Evolutionary conservation across 306 rosid species (phyloP).

Genomic region (Calophaca sinica): DNA sequence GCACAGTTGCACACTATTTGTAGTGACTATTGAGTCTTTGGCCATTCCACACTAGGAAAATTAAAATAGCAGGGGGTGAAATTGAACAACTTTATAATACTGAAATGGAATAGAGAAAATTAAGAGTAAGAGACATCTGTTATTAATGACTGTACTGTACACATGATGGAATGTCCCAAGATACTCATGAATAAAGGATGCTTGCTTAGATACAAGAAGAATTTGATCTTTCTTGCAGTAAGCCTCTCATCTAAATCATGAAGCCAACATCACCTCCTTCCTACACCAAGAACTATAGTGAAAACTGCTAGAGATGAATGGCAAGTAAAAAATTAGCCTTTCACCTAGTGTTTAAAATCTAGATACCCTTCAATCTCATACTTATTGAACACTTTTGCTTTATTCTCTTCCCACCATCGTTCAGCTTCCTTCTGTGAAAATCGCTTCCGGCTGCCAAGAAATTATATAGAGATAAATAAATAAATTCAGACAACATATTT

Average conservation of each 20-base stretch:
- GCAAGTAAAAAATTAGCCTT: constrained; percentile 48
- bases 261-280: constrained; percentile 48
- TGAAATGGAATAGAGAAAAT: constrained; percentile 36
- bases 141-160: constrained; percentile 52
- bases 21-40: too few species aligned
- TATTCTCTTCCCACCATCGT: constrained; percentile 92
- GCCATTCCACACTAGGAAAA: neutral
- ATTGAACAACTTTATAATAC: constrained; percentile 12
- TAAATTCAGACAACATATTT: too few species aligned
- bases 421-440: constrained; percentile 76
- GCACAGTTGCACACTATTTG: too few species aligned
- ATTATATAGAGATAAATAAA: neutral
- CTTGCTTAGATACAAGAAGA: constrained; percentile 35
- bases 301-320: constrained; percentile 50
- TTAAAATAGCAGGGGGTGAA: neutral
- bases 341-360: constrained; percentile 54
- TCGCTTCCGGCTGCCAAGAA: constrained; percentile 66
- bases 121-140: constrained; percentile 38
- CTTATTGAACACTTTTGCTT: constrained; percentile 63
- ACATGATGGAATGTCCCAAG: constrained; percentile 43
- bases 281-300: constrained; percentile 39
- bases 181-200: constrained; percentile 44
- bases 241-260: constrained; percentile 24
- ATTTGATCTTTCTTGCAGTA: constrained; percentile 42
- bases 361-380: constrained; percentile 71